Percentiles rank a stretch among this genome's conserved stretches.
These are phyloP conservation scores for Leptographium flavum DNA, from an alignment of 2,329 filamentous ascomycete species.

Conservation along the genomic window DNA sequence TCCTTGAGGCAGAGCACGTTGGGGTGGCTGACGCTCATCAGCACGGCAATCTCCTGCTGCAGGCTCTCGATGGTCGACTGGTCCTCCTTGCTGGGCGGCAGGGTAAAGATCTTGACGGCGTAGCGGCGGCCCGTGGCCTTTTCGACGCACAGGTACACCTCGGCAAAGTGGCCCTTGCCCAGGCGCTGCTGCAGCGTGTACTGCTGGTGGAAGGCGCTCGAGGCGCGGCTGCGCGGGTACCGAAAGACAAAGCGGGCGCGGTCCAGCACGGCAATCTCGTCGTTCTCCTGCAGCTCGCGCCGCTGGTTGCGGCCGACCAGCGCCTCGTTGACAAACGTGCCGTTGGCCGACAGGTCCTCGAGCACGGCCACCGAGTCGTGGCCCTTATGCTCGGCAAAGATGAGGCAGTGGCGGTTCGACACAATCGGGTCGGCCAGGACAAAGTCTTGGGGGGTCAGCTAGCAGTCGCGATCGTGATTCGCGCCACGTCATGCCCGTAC, in stretches of 20 bases:
- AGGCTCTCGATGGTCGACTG: constrained; percentile 71
- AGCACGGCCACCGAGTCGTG: constrained; percentile 52
- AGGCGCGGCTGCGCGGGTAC: constrained; percentile 63
- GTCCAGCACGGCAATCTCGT: constrained; percentile 78
- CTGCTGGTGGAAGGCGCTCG: constrained; percentile 70
- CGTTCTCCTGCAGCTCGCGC: constrained; percentile 73
- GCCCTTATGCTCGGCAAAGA: constrained; percentile 23
- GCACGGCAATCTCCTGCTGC: constrained; percentile 88
- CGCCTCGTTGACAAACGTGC: constrained; percentile 89
- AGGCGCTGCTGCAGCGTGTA: constrained; percentile 75
- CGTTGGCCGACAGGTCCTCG: constrained; percentile 90
- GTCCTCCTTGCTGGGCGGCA: constrained; percentile 68
- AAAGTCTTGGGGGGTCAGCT: constrained; percentile 39
- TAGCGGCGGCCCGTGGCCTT: constrained; percentile 68
- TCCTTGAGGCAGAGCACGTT: constrained; percentile 89
- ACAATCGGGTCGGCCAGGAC: constrained; percentile 64
- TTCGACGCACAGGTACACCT: constrained; percentile 83
- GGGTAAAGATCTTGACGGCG: constrained; percentile 92
- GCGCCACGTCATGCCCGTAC: too few relatives aligned
- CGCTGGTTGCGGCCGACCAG: constrained; percentile 85
- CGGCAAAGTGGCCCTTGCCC: constrained; percentile 90
- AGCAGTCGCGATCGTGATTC: not conserved
- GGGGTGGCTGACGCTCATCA: constrained; percentile 95
- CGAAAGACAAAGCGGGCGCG: constrained; percentile 82
- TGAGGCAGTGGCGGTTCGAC: constrained; percentile 65